A percentile compares a stretch with the other conserved stretches of the same genome.
phyloP scores from a whole-genome alignment of 2,329 filamentous ascomycete species.

The Fusarium sp. region DNA sequence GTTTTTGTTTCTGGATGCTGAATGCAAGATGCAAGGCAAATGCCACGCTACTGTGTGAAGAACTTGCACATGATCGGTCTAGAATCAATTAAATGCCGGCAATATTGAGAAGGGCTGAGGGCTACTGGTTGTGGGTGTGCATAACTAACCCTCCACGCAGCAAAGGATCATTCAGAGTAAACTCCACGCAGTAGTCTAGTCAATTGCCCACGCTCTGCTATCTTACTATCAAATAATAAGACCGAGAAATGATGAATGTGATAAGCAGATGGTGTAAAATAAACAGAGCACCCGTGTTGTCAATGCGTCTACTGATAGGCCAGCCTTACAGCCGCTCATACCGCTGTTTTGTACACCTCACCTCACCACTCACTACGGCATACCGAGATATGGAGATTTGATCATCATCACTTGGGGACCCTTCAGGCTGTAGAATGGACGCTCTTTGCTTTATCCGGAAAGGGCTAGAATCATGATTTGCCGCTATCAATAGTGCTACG shows the following conservation, averaged over 20 bases:
- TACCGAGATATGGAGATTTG: conserved; percentile 15
- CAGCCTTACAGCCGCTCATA: conserved; percentile 32
- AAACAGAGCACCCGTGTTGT: conserved; percentile 19
- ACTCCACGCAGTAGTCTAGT: not conserved
- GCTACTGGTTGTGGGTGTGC: conserved; percentile 1
- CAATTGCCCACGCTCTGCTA: conserved; percentile 6
- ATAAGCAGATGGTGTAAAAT: conserved; percentile 2
- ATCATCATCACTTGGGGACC: conserved; percentile 18
- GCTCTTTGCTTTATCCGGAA: conserved; percentile 36
- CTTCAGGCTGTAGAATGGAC: conserved; percentile 12
- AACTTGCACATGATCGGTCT: conserved; percentile 34
- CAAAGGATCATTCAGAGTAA: too few relatives aligned
- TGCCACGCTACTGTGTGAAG: conserved; percentile 17
- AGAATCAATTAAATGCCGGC: conserved; percentile 27
- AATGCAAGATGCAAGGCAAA: conserved; percentile 2
- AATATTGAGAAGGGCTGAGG: not conserved
- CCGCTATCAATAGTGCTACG: conserved; percentile 35
- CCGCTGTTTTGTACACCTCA: conserved; percentile 20
- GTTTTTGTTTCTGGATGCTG: conserved; percentile 21
- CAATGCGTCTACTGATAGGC: conserved; percentile 24
- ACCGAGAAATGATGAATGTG: conserved; percentile 7
- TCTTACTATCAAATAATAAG: conserved; percentile 18
- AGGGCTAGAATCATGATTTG: conserved; percentile 38
- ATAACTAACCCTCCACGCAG: too few relatives aligned
- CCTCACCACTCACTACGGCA: not conserved